phyloP scores from a whole-genome alignment of 1,284 basidiomycete species.

The Fistulina hepatica region DNA sequence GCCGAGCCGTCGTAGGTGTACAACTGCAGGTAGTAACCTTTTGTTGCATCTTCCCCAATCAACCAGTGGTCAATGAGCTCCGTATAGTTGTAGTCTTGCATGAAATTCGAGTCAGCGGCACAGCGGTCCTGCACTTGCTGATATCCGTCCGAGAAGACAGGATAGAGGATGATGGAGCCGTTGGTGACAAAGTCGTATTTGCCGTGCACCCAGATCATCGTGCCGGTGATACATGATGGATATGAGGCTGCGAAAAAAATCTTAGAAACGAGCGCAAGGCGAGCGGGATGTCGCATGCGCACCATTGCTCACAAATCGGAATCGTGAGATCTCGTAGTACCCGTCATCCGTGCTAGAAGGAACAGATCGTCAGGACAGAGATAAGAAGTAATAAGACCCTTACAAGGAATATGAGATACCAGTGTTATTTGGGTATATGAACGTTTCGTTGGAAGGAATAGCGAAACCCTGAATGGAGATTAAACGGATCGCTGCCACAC shows the following conservation, averaged over 20 bases:
- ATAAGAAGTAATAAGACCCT: conserved; percentile 23
- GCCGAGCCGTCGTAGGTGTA: conserved; percentile 56
- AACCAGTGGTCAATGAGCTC: conserved; percentile 46
- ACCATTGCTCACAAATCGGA: conserved; percentile 81
- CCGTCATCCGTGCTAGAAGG: conserved; percentile 49
- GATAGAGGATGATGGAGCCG: conserved; percentile 63
- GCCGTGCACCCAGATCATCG: conserved; percentile 83
- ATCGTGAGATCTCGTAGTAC: conserved; percentile 80
- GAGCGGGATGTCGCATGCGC: conserved; percentile 11
- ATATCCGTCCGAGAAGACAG: conserved; percentile 75
- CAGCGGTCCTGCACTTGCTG: conserved; percentile 91
- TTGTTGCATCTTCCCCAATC: conserved; percentile 44
- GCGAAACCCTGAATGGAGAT: conserved; percentile 62
- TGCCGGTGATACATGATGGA: conserved; percentile 75
- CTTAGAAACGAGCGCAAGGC: conserved; percentile 4
- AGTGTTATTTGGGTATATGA: conserved; percentile 72
- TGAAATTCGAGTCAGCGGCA: conserved; percentile 73
- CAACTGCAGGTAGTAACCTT: conserved; percentile 54
- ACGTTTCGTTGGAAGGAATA: conserved; percentile 68
- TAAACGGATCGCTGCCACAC: not conserved
- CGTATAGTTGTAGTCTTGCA: conserved; percentile 70
- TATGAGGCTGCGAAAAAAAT: conserved; percentile 39
- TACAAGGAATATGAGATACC: conserved; percentile 86
- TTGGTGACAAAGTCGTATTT: conserved; percentile 56
- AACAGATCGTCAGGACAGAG: not conserved